phyloP scores from a whole-genome alignment of 2,329 filamentous ascomycete species.

The Neopestalotiopsis rosae region DNA sequence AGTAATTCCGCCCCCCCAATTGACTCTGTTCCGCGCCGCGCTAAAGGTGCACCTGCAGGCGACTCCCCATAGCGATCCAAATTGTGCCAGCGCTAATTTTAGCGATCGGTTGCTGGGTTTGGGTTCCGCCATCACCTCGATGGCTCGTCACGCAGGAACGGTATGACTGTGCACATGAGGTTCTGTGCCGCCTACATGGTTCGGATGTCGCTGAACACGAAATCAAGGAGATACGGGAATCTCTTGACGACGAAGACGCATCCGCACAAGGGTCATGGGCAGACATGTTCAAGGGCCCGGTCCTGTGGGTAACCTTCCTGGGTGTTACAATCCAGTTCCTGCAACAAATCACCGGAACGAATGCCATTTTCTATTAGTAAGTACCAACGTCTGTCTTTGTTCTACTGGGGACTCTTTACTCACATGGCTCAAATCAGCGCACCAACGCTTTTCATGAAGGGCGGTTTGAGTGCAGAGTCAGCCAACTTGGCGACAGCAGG shows the following conservation, averaged over 20 bases:
- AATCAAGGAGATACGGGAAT: constrained; percentile 42
- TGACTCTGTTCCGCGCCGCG: too few relatives aligned
- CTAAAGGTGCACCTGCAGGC: constrained; percentile 11
- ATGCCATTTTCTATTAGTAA: constrained; percentile 27
- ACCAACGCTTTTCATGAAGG: constrained; percentile 27
- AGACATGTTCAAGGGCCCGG: constrained; percentile 24
- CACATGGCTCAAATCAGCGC: not conserved
- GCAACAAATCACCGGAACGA: constrained; percentile 26
- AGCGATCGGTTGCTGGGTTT: constrained; percentile 25
- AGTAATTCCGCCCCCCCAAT: not conserved
- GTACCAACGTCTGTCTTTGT: not conserved
- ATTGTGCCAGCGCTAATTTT: constrained; percentile 33
- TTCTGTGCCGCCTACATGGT: constrained; percentile 25
- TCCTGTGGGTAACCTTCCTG: constrained; percentile 24
- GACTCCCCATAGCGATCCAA: constrained; percentile 30
- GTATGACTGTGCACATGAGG: constrained; percentile 27
- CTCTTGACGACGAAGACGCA: constrained; percentile 19
- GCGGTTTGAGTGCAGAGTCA: constrained; percentile 31
- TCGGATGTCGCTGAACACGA: constrained; percentile 20
- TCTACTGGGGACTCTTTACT: not conserved
- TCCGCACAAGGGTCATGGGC: constrained; percentile 19
- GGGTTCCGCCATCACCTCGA: constrained; percentile 25
- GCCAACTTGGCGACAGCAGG: constrained; percentile 36
- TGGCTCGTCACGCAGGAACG: constrained; percentile 25
- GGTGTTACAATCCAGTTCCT: constrained; percentile 26